Base-by-base conservation (phyloP, 2,329 filamentous ascomycete species). In the Penicillium occitanis region DNA sequence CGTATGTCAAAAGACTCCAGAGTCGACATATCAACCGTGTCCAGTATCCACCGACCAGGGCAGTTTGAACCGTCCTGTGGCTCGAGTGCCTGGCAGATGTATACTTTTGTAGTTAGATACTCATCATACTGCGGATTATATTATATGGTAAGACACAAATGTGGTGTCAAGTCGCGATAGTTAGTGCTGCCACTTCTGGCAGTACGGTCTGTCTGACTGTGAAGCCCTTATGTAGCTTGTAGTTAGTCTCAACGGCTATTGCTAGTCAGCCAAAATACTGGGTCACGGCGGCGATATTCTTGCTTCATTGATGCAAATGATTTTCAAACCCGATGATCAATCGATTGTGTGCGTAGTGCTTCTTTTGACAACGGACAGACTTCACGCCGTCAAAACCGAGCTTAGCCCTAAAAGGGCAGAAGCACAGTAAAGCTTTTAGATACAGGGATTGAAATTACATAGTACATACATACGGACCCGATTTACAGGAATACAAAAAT, bases 371-470 rank as follows among this genome's bases (percentile, higher is more conserved):
- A 19, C 30, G 30, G 28, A 11, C 50, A 33, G 50, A 53, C 25
- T 53, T 53, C 51, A 35, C 17, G 10, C 50, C 50, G 50, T 53
- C 17, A 13, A 55, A 55, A 8, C 51, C 53, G 53, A 57, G 53
- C 33, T 57, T 57, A 57, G 53, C 33, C 53, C 53, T 57, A 40
- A 57, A 40, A 10, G 10, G 30, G 19, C 33, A 40, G 30, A 22
- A 57, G 33, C 30, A 57, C 33, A 22, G 33, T 37, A 37, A 40
- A 25, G 25, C 53, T 19, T 55, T 13, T 22, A 53, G 22, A 51
- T 30, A 51, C 48, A 30, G 48, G 17, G 17, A 44, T 10, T n/a
- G 42, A 44, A 25, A 50, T 25, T 28, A 30, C 25, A 14, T 51
- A 51, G 13, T 35, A 6, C 17, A 19, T 25, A 57, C 53, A 55